phyloP scores from a whole-genome alignment of 2,329 filamentous ascomycete species.

The Neopestalotiopsis sp. region DNA sequence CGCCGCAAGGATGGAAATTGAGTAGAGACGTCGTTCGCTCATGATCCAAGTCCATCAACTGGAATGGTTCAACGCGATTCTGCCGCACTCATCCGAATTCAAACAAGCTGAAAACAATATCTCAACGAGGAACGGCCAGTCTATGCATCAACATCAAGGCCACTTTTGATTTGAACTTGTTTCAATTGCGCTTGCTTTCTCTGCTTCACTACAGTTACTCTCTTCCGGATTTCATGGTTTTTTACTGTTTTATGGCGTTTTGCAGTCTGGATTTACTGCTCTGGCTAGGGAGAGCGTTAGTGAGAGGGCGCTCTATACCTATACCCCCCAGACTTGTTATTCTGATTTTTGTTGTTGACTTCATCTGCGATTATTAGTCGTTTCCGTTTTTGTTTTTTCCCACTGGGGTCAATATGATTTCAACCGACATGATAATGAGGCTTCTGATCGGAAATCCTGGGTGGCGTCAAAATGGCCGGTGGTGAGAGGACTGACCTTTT shows the following conservation, averaged over 20 bases:
- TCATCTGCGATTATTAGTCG: not conserved
- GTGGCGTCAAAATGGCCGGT: not conserved
- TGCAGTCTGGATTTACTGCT: not conserved
- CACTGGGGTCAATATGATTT: not conserved
- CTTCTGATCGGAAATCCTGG: not conserved
- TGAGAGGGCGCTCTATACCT: slow-evolving; percentile 21
- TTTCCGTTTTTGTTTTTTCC: not conserved
- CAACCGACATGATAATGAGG: not conserved
- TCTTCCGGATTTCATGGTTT: not conserved
- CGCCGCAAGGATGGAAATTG: slow-evolving; percentile 67
- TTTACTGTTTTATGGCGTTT: not conserved
- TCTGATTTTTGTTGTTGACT: not conserved
- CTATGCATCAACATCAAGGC: too few species aligned
- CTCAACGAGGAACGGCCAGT: not conserved
- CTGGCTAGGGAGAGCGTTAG: slow-evolving; percentile 19
- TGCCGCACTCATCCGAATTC: not conserved
- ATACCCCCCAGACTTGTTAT: slow-evolving; percentile 14
- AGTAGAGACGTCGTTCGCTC: slow-evolving; percentile 28
- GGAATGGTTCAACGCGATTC: not conserved
- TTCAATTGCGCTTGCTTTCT: not conserved
- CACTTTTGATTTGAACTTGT: not conserved
- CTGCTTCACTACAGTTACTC: not conserved
- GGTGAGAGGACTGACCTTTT: slow-evolving; percentile 15
- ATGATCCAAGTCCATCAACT: not conserved
- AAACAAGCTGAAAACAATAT: not conserved